Evolutionary conservation across 176 grass and related monocot genomes (phyloP).

Genomic region (Zoysia pacifica): DNA sequence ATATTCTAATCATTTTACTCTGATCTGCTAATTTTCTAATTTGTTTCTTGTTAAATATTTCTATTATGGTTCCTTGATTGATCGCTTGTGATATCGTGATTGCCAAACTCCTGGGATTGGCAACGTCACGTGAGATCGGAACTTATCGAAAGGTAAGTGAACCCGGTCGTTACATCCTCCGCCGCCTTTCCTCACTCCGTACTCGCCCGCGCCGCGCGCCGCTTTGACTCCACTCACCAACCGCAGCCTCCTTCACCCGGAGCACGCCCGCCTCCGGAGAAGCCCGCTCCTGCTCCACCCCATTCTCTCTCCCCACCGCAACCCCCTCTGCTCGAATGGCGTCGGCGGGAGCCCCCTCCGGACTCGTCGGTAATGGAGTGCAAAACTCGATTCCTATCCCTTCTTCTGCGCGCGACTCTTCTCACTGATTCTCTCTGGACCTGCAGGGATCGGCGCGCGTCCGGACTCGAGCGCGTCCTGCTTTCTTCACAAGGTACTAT

Average conservation of each 20-base stretch:
- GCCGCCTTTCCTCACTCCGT: not conserved
- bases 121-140: no score
- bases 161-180: no score
- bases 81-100: no score
- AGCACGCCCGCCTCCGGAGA: no score
- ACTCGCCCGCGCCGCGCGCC: not conserved
- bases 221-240: not conserved
- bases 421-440: not conserved
- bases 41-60: no score
- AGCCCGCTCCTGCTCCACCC: not conserved
- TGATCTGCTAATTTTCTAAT: no score
- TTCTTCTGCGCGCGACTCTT: not conserved
- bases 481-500: conserved; percentile 20
- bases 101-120: no score
- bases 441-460: not conserved
- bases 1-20: no score
- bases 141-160: no score
- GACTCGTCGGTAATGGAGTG: not conserved
- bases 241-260: not conserved
- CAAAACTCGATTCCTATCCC: not conserved
- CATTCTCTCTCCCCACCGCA: no score
- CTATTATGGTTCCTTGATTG: no score
- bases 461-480: not conserved
- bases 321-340: not conserved
- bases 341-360: not conserved